Base-by-base conservation (phyloP, 129 eudicot genomes). In the Escallonia herrerae region DNA sequence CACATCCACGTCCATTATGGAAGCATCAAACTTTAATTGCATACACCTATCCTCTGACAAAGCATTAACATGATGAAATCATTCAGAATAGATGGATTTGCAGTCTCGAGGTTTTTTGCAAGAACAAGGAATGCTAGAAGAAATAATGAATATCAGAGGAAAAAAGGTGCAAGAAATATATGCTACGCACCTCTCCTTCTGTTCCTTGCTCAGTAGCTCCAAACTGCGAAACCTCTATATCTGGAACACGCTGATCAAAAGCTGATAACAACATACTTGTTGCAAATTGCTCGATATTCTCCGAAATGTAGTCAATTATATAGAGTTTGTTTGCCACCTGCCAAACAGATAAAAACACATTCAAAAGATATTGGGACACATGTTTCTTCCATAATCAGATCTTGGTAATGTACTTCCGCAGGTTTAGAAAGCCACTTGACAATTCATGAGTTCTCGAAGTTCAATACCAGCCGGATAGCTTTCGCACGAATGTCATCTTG, bases 311-410 rank as follows among this genome's bases (percentile, higher is more conserved):
- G 59, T 60, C 63, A n/a, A 89, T 79, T 39, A 75, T 81, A 69
- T 79, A 94, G 59, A 94, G 97, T 65, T 94, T 93, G 82, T 89
- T 86, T 37, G 97, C 80, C 76, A 86, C 99, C 99, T 94, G 88
- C 45, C 22, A 14, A 75, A 72, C 51, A 66, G 50, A 80, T 5
- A 70, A 15, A 54, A 42, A 73, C 43, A 65, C 54, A 42, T 22
- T 15, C 55, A 45, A 56, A 37, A 37, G 33, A 3, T 56, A 22
- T 39, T 8, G 40, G 8, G 15, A 60, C 45, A 40, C 46, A 40
- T 7, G n/a, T 38, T 40, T 5, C 15, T 2, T 47, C 22, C 58
- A 53, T 11, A 53, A 53, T 53, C 58, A 22, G 33, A 53, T 53
- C 7, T 45, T 45, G 6, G 49, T 45, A 22, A 22, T 22, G 33